Conservation (phyloP, 2,329 filamentous ascomycete species). For the Lasiodiplodia citricola region DNA sequence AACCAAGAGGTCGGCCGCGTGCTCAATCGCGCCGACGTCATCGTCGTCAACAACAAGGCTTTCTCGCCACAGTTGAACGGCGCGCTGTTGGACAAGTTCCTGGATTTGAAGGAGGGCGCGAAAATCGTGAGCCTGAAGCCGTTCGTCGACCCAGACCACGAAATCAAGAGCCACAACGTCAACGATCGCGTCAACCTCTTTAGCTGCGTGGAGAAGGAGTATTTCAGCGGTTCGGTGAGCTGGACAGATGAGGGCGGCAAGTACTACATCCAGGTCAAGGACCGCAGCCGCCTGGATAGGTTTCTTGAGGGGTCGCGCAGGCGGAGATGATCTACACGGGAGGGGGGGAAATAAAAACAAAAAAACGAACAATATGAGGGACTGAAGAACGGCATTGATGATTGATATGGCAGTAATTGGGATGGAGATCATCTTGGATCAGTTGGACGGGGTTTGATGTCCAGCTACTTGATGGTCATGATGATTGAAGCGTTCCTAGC, state of each 20-base stretch:
- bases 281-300: slow-evolving; percentile 18
- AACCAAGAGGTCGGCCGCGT: slow-evolving; percentile 72
- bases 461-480: slow-evolving; percentile 1
- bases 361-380: neutral
- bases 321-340: neutral
- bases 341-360: too few species aligned
- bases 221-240: slow-evolving; percentile 75
- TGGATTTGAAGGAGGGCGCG: slow-evolving; percentile 90
- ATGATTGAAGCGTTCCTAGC: slow-evolving; percentile 9
- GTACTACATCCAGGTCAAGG: slow-evolving; percentile 62
- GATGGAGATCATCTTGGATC: neutral
- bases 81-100: slow-evolving; percentile 82
- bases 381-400: slow-evolving; percentile 1
- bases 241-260: slow-evolving; percentile 86
- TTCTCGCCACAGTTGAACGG: slow-evolving; percentile 90
- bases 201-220: slow-evolving; percentile 68
- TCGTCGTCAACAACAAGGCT: slow-evolving; percentile 97
- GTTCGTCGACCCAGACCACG: slow-evolving; percentile 82
- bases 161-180: slow-evolving; percentile 81
- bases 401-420: neutral
- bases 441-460: neutral
- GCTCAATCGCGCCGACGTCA: slow-evolving; percentile 86
- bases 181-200: slow-evolving; percentile 56
- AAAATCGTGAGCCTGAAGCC: slow-evolving; percentile 90
- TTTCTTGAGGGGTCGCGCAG: slow-evolving; percentile 14